Evolutionary conservation across 2,329 filamentous ascomycete genomes (phyloP), one percentile per base, ranked within the genome.

Genomic region (Nemania abortiva): DNA sequence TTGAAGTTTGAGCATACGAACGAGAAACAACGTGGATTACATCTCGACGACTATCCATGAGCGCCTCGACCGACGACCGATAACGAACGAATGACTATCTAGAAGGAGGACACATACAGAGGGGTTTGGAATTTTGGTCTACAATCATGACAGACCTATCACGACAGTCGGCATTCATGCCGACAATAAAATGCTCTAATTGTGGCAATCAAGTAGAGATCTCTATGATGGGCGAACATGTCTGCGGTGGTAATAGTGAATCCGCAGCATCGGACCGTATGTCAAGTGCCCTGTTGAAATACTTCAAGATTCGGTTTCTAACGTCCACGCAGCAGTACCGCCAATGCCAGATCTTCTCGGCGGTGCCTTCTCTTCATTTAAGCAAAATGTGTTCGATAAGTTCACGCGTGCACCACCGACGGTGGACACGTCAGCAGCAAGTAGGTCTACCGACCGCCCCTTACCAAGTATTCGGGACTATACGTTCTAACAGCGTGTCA

Each of bases 121-220:
- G 65, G 60, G 62, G n/a, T 29, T 60, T 61, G 49, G 45, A 37
- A 52, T 20, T 31, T 45, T 10, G 34, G 53, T 64, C 52, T 20
- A 75, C 74, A 77, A 81, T 70, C 71, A 87, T 88, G 85, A 81
- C 83, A 53, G 79, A 73, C 58, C 71, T 82, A 70, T 84, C 84
- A 75, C 85, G 90, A 77, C 87, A 89, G 79, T 91, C 89, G 79
- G 87, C 88, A 80, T 89, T 95, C 72, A 85, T 96, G 84, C 93
- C 94, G 77, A 90, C 90, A 27, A 92, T 97, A 82, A 97, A 95
- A 85, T 97, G 94, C 82, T 97, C 94, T 62, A 90, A 87, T 82
- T 97, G 94, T 79, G 88, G 89, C 49, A 81, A 84, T 49, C 89
- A 95, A 76, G 92, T 97, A 68, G 91, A 95, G 77, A 96, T 97